Evolutionary conservation across 2,329 filamentous ascomycete species (phyloP), one percentile per base, ranked within the genome.

Genomic region (Cordyceps cateniannulata): DNA sequence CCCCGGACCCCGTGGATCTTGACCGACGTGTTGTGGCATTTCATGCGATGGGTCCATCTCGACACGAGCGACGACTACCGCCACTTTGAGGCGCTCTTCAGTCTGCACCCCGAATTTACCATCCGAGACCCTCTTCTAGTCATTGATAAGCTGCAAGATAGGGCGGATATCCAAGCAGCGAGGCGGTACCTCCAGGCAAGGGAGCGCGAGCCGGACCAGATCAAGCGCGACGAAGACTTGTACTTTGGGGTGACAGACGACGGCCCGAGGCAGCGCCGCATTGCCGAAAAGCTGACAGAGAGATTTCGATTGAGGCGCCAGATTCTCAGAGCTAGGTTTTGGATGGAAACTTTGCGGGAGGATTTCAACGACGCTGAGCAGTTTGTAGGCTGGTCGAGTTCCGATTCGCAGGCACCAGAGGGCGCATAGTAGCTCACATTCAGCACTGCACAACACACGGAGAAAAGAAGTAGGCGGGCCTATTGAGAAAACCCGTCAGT

Each of bases 1-100:
- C 40, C 52, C 7, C 22, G 10, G 3, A 29, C 22, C 16, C 22
- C 38, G 18, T 22, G 18, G 18, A 20, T 45, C 25, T 10, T 45
- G 25, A 55, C 38, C 38, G 52, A 55, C 12, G 24, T 55, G 52
- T 38, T 44, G 52, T 55, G 52, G 52, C 52, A 45, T n/a, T 55
- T 44, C 38, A n/a, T 44, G 52, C 52, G 52, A 14, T 55, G 52
- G 52, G 25, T 32, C 18, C n/a, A 29, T n/a, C 52, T 55, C 9
- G 52, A 55, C 52, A 45, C n/a, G 25, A 9, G 27, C 38, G 9
- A 44, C n/a, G 52, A 55, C 38, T 55, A 14, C n/a, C 38, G 12
- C 24, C 52, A 44, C 52, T 55, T 55, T 32, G 25, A 22, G n/a
- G 52, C n/a, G 18, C 40, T 55, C 18, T 44, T 55, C 25, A 32